Percentiles rank a stretch among this genome's conserved stretches.
Evolutionary conservation across 345 rosid species (phyloP).

Genomic region (Capsella bursapastoris): DNA sequence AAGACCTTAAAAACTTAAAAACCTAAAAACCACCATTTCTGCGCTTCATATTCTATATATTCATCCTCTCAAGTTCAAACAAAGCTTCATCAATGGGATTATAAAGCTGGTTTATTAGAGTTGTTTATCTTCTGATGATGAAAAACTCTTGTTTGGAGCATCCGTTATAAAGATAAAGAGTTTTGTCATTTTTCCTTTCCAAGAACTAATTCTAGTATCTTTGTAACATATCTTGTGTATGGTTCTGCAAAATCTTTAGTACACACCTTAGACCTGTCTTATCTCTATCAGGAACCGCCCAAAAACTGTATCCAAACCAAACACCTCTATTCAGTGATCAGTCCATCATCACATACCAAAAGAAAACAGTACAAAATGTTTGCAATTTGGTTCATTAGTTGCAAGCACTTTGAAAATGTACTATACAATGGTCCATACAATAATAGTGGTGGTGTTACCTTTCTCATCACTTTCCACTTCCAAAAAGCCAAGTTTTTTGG

Average conservation of each 20-base stretch:
- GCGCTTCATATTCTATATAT: neutral
- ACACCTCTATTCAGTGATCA: neutral
- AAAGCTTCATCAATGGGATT: conserved; percentile 27
- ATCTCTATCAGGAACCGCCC: neutral
- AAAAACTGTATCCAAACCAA: conserved; percentile 16
- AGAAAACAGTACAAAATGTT: neutral
- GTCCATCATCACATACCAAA: neutral
- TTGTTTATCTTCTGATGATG: conserved; percentile 21
- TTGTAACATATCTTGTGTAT: conserved; percentile 13
- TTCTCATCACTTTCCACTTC: conserved; percentile 29
- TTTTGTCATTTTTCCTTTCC: neutral
- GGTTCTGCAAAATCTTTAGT: conserved; percentile 19
- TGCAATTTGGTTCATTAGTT: neutral
- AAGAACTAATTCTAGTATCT: neutral
- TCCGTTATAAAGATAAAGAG: conserved; percentile 12
- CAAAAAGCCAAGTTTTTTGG: conserved; percentile 12
- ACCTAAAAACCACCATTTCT: neutral
- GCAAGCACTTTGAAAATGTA: neutral
- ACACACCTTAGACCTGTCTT: neutral
- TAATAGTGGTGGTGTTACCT: conserved; percentile 22
- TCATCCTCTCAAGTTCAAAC: conserved; percentile 5
- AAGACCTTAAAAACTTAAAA: conserved; percentile 9
- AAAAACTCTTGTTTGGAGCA: conserved; percentile 17
- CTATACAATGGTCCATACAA: conserved; percentile 31
- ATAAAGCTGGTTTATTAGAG: conserved; percentile 17